These are phyloP conservation scores for Fusarium dlaminii DNA, from an alignment of 2,329 filamentous ascomycete species.

Conservation along the genomic window DNA sequence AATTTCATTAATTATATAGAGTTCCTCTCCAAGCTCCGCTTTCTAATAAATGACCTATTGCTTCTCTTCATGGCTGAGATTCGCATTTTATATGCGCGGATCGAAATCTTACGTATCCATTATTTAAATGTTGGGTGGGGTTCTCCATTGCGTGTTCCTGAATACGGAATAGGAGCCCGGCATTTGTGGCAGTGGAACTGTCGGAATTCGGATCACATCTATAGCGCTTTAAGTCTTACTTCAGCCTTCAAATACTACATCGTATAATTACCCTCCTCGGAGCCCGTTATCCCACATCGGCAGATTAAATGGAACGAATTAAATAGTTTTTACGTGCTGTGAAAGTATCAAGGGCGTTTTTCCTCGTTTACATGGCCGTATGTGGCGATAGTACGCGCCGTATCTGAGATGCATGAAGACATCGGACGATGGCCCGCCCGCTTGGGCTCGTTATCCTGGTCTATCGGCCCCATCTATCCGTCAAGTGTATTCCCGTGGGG, in stretches of 20 bases:
- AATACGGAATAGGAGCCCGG: background rate
- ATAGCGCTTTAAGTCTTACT: background rate
- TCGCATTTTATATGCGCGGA: background rate
- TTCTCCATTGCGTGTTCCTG: background rate
- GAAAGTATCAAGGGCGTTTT: fast-evolving
- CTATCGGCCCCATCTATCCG: too few species aligned
- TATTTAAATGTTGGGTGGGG: background rate
- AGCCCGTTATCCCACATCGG: background rate
- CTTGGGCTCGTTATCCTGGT: background rate
- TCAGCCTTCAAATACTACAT: background rate
- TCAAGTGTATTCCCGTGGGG: background rate
- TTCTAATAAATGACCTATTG: fast-evolving
- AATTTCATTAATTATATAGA: background rate
- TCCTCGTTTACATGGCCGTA: background rate
- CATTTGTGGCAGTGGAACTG: fast-evolving
- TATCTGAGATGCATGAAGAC: background rate
- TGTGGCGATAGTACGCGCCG: background rate
- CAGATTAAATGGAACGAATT: background rate
- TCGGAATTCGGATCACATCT: too few species aligned
- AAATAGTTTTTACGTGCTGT: background rate
- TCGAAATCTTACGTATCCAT: background rate
- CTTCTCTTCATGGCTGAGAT: background rate
- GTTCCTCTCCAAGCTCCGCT: background rate
- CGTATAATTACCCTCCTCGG: background rate
- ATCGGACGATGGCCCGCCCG: background rate